Evolutionary conservation across 768 basidiomycete genomes (phyloP), one percentile per base, ranked within the genome.

Genomic region (Lentinula sp.): DNA sequence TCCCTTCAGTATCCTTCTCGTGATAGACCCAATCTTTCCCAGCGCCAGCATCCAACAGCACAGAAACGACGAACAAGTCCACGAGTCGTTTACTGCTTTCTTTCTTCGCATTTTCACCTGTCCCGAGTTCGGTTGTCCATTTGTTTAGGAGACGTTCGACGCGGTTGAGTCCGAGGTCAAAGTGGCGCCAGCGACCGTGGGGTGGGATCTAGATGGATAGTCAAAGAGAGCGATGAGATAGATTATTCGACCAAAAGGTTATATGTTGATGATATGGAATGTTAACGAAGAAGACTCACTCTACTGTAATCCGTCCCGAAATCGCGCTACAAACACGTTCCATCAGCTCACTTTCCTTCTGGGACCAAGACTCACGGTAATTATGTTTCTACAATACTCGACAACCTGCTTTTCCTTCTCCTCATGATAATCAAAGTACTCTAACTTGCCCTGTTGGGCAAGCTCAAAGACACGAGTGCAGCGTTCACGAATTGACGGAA

Each of bases 41-140:
- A 0, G 95, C 96, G 1, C 95, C 95, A 0, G 95, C 96, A 67
- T 98, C 96, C 39, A 99, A 85, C 13, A 98, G 80, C 7, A 98
- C 96, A 10, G 93, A 94, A 35, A 93, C 90, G 23, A 88, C 76
- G 76, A 95, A 95, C 43, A 97, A 83, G 74, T 98, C 96, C 70
- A 98, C 79, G 37, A 93, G 78, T 1, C 93, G 82, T 61, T 86
- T 84, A 56, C 86, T 81, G 46, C 82, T 80, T 67, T 95, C 87
- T 57, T 77, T 82, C 1, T 68, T 61, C 66, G 83, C 79, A 0
- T 75, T 28, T 28, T 28, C 28, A 28, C 28, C 72, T 5, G 18
- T 18, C 4, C 16, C 42, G 42, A 39, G 37, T 39, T 39, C 37
- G 8, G 13, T 7, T 15, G 20, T 4, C 91, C 91, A 93, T 45